Conservation (phyloP, 306 rosid species). For the Glycine soja region DNA sequence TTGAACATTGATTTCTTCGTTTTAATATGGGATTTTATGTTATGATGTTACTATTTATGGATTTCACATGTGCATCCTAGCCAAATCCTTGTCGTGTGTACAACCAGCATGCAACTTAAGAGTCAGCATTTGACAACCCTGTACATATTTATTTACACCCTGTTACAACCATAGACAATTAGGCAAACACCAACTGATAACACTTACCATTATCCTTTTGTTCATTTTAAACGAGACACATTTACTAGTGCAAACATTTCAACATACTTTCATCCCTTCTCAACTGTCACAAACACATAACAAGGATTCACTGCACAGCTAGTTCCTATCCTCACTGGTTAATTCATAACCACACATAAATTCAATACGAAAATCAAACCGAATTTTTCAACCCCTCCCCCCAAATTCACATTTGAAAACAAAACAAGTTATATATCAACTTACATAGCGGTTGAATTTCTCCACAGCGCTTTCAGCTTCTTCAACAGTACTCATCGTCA, state of each 20-base stretch:
- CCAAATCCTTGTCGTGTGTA: not conserved
- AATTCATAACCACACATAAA: not conserved
- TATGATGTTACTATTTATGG: not conserved
- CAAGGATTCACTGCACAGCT: not conserved
- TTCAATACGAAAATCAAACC: not conserved
- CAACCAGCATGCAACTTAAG: no score
- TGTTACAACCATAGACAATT: no score
- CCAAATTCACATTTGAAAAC: not conserved
- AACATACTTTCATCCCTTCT: no score
- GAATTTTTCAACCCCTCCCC: no score
- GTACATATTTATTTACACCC: no score
- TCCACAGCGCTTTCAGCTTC: conserved; percentile 88
- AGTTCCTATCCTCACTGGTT: not conserved
- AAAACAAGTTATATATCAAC: conserved; percentile 39
- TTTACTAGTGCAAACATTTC: no score
- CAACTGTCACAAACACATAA: not conserved
- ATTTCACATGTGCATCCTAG: not conserved
- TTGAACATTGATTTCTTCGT: not conserved
- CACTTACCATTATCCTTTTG: not conserved
- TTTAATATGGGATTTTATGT: not conserved
- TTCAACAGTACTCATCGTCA: conserved; percentile 91
- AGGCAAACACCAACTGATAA: not conserved
- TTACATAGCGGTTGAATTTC: conserved; percentile 72
- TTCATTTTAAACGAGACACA: no score
- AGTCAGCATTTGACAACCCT: no score